These are phyloP conservation scores for Xylaria nigripes DNA, from an alignment of 495 filamentous ascomycete genomes.

Conservation along the genomic window DNA sequence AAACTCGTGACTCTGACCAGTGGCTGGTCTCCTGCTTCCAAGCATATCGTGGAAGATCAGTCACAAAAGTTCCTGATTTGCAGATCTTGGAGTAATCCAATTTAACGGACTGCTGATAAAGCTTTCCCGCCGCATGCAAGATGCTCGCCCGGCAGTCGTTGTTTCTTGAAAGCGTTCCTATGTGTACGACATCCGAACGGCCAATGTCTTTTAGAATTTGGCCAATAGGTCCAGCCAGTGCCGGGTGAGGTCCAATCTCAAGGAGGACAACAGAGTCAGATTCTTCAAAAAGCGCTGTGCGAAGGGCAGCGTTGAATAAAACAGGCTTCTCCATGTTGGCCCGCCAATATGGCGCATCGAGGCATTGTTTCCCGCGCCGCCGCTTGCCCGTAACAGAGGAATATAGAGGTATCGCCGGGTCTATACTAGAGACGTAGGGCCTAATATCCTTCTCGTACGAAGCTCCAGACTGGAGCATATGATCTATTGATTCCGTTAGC, in stretches of 20 bases:
- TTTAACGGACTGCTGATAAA: neutral
- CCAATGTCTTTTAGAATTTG: constrained; percentile 26
- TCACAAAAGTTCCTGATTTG: constrained; percentile 13
- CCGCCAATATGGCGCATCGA: constrained; percentile 22
- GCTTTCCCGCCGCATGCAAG: neutral
- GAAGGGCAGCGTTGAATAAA: neutral
- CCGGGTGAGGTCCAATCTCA: constrained; percentile 48
- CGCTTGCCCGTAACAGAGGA: constrained; percentile 26
- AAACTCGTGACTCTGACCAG: constrained; percentile 32
- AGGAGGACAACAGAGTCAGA: constrained; percentile 18
- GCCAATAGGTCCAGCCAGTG: constrained; percentile 38
- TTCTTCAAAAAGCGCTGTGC: neutral
- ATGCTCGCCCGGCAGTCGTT: neutral
- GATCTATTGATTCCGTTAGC: constrained; percentile 3
- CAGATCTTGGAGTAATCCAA: neutral
- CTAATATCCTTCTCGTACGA: constrained; percentile 15
- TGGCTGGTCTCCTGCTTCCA: constrained; percentile 26
- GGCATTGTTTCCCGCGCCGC: constrained; percentile 2
- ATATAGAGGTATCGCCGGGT: constrained; percentile 19
- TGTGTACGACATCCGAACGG: neutral
- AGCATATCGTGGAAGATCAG: constrained; percentile 31
- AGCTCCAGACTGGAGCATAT: constrained; percentile 19
- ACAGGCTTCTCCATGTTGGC: constrained; percentile 17
- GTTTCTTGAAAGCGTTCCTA: neutral
- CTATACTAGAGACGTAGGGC: constrained; percentile 8